Evolutionary conservation across 495 filamentous ascomycete species (phyloP).

Genomic region (Penicillium longicatenatum): DNA sequence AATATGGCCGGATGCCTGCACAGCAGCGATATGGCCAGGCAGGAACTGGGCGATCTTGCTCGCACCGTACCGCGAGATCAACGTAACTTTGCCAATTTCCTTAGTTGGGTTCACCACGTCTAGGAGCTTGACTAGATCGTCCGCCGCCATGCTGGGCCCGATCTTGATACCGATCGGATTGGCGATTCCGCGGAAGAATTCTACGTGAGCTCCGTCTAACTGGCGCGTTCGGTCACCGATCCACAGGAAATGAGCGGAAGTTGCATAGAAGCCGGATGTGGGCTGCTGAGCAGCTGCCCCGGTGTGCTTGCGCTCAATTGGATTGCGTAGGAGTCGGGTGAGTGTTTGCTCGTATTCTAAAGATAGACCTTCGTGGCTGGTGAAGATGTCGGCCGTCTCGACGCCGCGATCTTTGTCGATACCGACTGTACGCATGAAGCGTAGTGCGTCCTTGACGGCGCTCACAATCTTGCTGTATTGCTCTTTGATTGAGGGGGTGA

Average conservation of each 20-base stretch:
- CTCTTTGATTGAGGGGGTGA: slow-evolving; percentile 74
- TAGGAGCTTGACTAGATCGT: slow-evolving; percentile 75
- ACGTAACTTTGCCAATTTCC: slow-evolving; percentile 87
- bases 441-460: slow-evolving; percentile 85
- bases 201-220: slow-evolving; percentile 87
- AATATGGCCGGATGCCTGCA: slow-evolving; percentile 68
- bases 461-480: slow-evolving; percentile 82
- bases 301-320: slow-evolving; percentile 29
- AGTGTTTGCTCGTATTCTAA: slow-evolving; percentile 92
- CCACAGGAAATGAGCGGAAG: slow-evolving; percentile 97
- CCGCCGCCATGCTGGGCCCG: slow-evolving; percentile 74
- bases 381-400: slow-evolving; percentile 93
- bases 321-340: slow-evolving; percentile 73
- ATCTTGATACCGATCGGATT: slow-evolving; percentile 98
- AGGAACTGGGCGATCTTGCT: slow-evolving; percentile 69
- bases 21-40: slow-evolving; percentile 81
- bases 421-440: slow-evolving; percentile 94
- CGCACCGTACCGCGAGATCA: slow-evolving; percentile 94
- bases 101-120: slow-evolving; percentile 79
- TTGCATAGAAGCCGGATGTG: slow-evolving; percentile 68
- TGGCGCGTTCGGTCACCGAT: slow-evolving; percentile 96
- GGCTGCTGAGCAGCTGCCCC: slow-evolving; percentile 13
- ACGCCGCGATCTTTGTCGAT: slow-evolving; percentile 82
- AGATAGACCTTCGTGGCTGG: slow-evolving; percentile 91
- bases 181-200: slow-evolving; percentile 94